These are phyloP conservation scores for Pichia thaimueangensis DNA, from an alignment of 805 yeast species.

Conservation along the genomic window DNA sequence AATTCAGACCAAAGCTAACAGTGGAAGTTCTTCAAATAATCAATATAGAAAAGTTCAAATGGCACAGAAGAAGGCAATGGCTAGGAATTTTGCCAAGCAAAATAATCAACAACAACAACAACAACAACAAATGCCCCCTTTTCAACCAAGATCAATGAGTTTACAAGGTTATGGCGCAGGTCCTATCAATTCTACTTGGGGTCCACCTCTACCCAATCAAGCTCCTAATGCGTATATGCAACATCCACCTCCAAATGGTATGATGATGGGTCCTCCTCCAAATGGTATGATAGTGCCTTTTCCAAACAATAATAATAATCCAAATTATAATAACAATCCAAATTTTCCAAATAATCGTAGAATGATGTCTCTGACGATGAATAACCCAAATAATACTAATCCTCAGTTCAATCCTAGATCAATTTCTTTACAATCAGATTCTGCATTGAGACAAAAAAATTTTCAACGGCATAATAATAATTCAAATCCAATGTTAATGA, in stretches of 20 bases:
- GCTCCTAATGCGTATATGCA: too few species aligned
- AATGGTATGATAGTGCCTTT: not conserved
- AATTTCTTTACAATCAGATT: slow-evolving; percentile 15
- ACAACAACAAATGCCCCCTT: too few species aligned
- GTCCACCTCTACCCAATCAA: too few species aligned
- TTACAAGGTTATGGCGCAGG: slow-evolving; percentile 18
- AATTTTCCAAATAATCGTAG: too few species aligned
- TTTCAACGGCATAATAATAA: slow-evolving; percentile 13
- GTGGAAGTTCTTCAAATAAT: slow-evolving; percentile 36
- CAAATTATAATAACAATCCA: too few species aligned
- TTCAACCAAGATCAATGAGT: slow-evolving; percentile 33
- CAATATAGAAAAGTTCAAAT: slow-evolving; percentile 68
- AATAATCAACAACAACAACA: slow-evolving; percentile 13
- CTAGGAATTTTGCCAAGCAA: slow-evolving; percentile 25
- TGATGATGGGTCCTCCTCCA: not conserved
- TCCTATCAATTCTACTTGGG: too few species aligned
- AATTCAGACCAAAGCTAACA: slow-evolving; percentile 33
- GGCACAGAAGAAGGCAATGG: slow-evolving; percentile 55
- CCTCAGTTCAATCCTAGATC: slow-evolving; percentile 9
- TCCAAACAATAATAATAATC: too few species aligned
- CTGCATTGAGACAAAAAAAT: not conserved
- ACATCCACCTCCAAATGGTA: not conserved
- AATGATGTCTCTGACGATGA: not conserved
- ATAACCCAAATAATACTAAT: not conserved
- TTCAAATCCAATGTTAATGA: slow-evolving; percentile 26